phyloP scores from a whole-genome alignment of 164 flowering plant genomes.

The Vitis riparia region DNA sequence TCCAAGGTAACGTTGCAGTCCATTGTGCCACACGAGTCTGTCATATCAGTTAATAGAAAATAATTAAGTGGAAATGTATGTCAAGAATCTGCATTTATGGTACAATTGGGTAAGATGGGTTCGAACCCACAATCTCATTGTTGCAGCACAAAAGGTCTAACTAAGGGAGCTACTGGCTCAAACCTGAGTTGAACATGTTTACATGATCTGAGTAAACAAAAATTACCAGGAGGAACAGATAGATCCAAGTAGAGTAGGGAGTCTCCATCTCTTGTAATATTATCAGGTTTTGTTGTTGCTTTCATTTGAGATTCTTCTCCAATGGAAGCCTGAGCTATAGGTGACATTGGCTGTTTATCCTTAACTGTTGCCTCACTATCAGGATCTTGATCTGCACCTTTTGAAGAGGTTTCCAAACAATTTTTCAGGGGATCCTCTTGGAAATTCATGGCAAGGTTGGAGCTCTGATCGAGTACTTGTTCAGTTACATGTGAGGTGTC shows the following conservation, averaged over 20 bases:
- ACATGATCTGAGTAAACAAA: not conserved
- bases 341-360: not conserved
- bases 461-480: constrained; percentile 3
- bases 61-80: constrained; percentile 7
- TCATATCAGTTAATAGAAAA: constrained; percentile 9
- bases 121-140: not conserved
- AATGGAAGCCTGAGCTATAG: not conserved
- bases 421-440: constrained; percentile 4
- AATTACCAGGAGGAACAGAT: constrained; percentile 27
- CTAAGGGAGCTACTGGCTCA: not conserved
- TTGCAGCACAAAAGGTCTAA: not conserved
- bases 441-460: not conserved
- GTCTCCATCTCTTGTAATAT: constrained; percentile 2
- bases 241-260: constrained; percentile 14
- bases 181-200: not conserved
- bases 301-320: constrained; percentile 12
- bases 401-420: constrained; percentile 10
- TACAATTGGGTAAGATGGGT: not conserved
- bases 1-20: constrained; percentile 8
- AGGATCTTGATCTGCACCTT: constrained; percentile 1
- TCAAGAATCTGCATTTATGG: not conserved
- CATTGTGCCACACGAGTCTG: constrained; percentile 15
- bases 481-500: constrained; percentile 6
- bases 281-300: constrained; percentile 1
- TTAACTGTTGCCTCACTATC: not conserved